These are phyloP conservation scores for Teratosphaeria destructans DNA, from an alignment of 2,329 filamentous ascomycete genomes.

Conservation along the genomic window DNA sequence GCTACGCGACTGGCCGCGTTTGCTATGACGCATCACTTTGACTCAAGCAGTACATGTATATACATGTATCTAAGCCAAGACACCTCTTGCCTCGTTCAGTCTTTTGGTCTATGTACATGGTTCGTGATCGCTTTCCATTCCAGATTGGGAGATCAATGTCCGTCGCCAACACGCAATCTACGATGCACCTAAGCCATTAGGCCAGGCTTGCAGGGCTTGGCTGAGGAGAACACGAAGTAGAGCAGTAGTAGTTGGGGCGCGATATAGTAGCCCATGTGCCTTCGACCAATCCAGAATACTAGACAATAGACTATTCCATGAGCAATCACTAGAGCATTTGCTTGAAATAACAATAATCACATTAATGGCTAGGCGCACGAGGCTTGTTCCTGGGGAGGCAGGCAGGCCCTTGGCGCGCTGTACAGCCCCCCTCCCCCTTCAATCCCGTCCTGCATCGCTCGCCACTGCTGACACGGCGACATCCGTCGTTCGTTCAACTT, in stretches of 20 bases:
- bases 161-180: not conserved
- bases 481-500: not conserved
- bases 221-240: not conserved
- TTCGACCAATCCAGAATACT: not conserved
- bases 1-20: not conserved
- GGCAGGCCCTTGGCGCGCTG: not conserved
- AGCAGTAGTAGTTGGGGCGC: not conserved
- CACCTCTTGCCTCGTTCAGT: not conserved
- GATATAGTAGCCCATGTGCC: not conserved
- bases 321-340: too few species aligned
- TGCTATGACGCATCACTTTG: not conserved
- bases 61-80: not conserved
- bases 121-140: not conserved
- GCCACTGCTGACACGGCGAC: not conserved
- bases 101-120: not conserved
- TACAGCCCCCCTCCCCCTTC: not conserved
- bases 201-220: not conserved
- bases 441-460: not conserved
- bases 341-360: not conserved
- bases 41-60: not conserved
- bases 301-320: too few species aligned
- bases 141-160: not conserved
- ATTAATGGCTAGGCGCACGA: too few species aligned
- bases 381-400: not conserved
- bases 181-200: not conserved